These are phyloP conservation scores for Ogataea thermomethanolica DNA, from an alignment of 805 yeast species.

Conservation along the genomic window DNA sequence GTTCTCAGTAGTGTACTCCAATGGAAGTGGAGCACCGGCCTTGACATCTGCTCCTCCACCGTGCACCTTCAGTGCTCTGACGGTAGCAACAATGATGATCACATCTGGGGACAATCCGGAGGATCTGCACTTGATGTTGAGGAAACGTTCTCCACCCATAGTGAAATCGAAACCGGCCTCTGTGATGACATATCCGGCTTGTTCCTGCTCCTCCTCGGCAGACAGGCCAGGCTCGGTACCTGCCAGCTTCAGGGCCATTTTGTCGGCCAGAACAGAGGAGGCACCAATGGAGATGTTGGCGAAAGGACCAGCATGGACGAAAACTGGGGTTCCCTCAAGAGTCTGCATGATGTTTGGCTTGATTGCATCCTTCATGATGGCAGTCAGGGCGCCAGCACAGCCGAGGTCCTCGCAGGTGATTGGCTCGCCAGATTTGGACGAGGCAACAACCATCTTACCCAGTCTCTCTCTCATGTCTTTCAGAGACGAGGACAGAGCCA, in stretches of 20 bases:
- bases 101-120: constrained; percentile 86
- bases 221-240: constrained; percentile 52
- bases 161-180: constrained; percentile 99
- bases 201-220: constrained; percentile 30
- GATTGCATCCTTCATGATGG: constrained; percentile 90
- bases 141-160: constrained; percentile 98
- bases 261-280: constrained; percentile 89
- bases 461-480: constrained; percentile 83
- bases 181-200: constrained; percentile 85
- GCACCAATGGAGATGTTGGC: constrained; percentile 98
- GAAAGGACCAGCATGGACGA: constrained; percentile 97
- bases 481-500: constrained; percentile 77
- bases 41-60: constrained; percentile 98
- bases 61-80: constrained; percentile 92
- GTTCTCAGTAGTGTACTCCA: constrained; percentile 76
- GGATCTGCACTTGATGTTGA: constrained; percentile 91
- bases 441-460: constrained; percentile 86
- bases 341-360: constrained; percentile 98
- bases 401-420: constrained; percentile 94
- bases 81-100: constrained; percentile 92
- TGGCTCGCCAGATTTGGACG: constrained; percentile 70
- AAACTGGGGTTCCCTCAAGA: constrained; percentile 94
- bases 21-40: constrained; percentile 86
- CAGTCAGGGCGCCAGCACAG: constrained; percentile 93
- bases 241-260: constrained; percentile 85